These are phyloP conservation scores for Trichocomaceae sp. DNA, from an alignment of 2,329 filamentous ascomycete genomes.

Conservation along the genomic window DNA sequence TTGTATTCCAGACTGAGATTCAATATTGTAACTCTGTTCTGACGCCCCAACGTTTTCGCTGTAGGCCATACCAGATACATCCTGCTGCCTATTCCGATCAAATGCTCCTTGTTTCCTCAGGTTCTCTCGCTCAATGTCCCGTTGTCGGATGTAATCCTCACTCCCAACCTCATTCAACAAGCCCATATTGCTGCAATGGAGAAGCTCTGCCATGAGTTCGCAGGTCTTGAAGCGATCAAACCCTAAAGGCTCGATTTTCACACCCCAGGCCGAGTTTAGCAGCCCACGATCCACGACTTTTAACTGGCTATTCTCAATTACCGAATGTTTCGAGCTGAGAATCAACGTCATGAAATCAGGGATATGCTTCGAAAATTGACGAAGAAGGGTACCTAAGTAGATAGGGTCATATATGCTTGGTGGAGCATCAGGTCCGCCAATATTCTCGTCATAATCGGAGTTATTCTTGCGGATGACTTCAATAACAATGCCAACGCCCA, in stretches of 20 bases:
- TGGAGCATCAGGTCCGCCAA: constrained; percentile 68
- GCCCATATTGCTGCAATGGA: constrained; percentile 99
- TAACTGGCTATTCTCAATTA: constrained; percentile 50
- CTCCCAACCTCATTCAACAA: constrained; percentile 86
- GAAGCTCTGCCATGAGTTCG: constrained; percentile 92
- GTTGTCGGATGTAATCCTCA: constrained; percentile 72
- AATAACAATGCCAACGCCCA: constrained; percentile 94
- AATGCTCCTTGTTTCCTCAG: constrained; percentile 72
- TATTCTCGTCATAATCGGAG: constrained; percentile 94
- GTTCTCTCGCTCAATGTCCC: constrained; percentile 74
- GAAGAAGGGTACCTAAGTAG: constrained; percentile 82
- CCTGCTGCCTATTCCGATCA: constrained; percentile 36
- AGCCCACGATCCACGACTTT: constrained; percentile 63
- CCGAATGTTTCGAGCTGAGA: constrained; percentile 60
- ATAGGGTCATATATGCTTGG: constrained; percentile 89
- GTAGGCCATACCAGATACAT: constrained; percentile 52
- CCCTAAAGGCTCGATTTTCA: constrained; percentile 84
- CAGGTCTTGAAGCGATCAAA: constrained; percentile 99
- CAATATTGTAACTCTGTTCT: constrained; percentile 30
- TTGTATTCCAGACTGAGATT: constrained; percentile 53
- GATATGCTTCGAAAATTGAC: constrained; percentile 83
- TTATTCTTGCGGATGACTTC: constrained; percentile 99
- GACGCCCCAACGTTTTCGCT: constrained; percentile 43
- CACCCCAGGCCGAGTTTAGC: constrained; percentile 80
- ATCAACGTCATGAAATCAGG: constrained; percentile 92